phyloP scores from a whole-genome alignment of 176 grass and related monocot species.

The Oryza australiensis region DNA sequence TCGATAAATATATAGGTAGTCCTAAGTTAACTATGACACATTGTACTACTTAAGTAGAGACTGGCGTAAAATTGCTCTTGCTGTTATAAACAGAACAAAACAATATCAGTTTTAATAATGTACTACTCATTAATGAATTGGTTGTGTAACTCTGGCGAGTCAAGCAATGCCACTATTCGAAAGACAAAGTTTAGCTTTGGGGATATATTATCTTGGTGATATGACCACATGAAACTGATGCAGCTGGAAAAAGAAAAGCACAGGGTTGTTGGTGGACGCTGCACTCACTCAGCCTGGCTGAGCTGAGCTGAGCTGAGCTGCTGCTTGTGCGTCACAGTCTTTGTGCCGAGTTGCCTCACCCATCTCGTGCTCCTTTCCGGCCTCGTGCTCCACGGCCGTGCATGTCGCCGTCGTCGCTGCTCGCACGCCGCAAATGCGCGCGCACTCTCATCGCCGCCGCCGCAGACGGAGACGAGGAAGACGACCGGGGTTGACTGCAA shows the following conservation, averaged over 20 bases:
- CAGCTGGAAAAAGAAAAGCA: neutral
- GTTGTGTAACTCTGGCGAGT: neutral
- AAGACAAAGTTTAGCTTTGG: neutral
- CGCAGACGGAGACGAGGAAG: neutral
- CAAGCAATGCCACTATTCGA: constrained; percentile 12
- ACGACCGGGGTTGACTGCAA: neutral
- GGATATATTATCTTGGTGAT: constrained; percentile 22
- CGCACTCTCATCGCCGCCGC: neutral
- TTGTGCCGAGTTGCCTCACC: constrained; percentile 4
- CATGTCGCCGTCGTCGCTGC: neutral
- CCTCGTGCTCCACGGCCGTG: neutral
- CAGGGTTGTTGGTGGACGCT: neutral
- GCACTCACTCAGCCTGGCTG: constrained; percentile 5
- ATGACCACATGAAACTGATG: constrained; percentile 1
- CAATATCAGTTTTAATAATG: too few relatives aligned
- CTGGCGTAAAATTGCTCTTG: too few relatives aligned
- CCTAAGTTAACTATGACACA: too few relatives aligned
- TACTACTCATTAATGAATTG: neutral
- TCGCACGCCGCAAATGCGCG: neutral
- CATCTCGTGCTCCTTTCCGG: neutral
- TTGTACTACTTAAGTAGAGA: too few relatives aligned
- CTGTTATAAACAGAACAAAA: too few relatives aligned
- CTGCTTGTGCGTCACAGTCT: neutral
- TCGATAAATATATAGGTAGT: too few relatives aligned
- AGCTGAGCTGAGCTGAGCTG: neutral